Percentiles rank a stretch among this genome's conserved stretches.
phyloP scores from a whole-genome alignment of 345 rosid genomes.

The Gossypium australe region DNA sequence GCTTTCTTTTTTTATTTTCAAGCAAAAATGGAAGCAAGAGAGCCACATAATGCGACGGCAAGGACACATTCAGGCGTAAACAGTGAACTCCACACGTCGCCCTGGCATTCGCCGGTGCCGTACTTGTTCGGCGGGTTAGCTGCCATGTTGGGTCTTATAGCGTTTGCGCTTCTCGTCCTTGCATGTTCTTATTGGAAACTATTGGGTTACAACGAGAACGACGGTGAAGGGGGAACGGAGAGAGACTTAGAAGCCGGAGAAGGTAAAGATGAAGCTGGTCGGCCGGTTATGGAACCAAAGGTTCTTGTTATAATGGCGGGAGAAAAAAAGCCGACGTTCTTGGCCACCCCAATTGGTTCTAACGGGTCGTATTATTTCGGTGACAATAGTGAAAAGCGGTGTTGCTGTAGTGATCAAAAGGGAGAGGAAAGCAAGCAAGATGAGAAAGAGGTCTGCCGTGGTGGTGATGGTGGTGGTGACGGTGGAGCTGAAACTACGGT shows the following conservation, averaged over 20 bases:
- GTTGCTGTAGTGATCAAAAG: conserved; percentile 25
- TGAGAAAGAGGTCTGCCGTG: conserved; percentile 16
- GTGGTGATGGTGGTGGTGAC: conserved; percentile 14
- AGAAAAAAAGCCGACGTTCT: conserved; percentile 53
- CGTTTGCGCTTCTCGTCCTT: conserved; percentile 77
- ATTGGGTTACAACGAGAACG: conserved; percentile 56
- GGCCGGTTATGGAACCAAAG: conserved; percentile 51
- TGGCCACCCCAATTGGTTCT: conserved; percentile 62
- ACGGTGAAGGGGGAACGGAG: conserved; percentile 19
- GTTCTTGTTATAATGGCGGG: conserved; percentile 89
- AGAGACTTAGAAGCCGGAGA: conserved; percentile 64
- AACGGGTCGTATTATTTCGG: conserved; percentile 37
- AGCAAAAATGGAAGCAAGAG: conserved; percentile 42
- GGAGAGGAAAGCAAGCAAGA: conserved; percentile 17
- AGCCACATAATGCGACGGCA: conserved; percentile 30
- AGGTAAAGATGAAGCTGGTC: conserved; percentile 20
- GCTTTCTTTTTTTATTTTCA: background rate
- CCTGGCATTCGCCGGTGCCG: conserved; percentile 95
- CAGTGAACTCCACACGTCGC: conserved; percentile 34
- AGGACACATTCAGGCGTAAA: conserved; percentile 7
- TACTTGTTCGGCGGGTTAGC: conserved; percentile 92
- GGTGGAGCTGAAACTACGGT: conserved; percentile 4
- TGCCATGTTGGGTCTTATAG: conserved; percentile 86
- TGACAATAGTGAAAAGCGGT: conserved; percentile 31
- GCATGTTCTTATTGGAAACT: conserved; percentile 95